Percentiles rank a stretch among this genome's conserved stretches.
Conservation (phyloP, 805 yeast species). For the Kluyveromyces aestuarii region DNA sequence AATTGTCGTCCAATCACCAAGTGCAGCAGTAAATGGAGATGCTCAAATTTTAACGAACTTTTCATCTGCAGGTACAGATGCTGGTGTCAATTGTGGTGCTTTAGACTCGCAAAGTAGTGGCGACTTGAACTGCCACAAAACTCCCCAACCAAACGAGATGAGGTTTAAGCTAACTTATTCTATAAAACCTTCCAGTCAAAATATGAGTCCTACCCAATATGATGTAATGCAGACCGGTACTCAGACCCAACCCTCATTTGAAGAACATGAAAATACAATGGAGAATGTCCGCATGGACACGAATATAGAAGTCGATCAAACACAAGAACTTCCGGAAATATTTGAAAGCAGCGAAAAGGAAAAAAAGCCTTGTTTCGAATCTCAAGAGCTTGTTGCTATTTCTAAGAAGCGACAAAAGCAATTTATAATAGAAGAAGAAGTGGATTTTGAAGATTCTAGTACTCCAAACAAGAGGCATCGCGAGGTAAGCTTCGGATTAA, state of each 20-base stretch:
- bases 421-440: slow-evolving; percentile 1
- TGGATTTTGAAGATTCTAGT: neutral
- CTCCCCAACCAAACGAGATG: neutral
- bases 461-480: slow-evolving; percentile 4
- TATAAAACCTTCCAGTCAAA: neutral
- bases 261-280: neutral
- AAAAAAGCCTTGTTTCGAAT: neutral
- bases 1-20: neutral
- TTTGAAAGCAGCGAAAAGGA: neutral
- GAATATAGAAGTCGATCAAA: neutral
- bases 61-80: neutral
- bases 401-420: neutral
- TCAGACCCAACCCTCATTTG: neutral
- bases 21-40: neutral
- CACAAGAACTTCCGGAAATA: slow-evolving; percentile 1
- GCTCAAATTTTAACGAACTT: neutral
- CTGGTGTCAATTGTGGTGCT: neutral
- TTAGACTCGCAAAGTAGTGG: neutral
- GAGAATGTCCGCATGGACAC: neutral
- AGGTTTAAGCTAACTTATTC: slow-evolving; percentile 1
- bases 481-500: slow-evolving; percentile 2
- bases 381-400: neutral
- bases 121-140: neutral
- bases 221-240: neutral
- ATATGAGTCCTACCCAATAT: neutral